phyloP scores from a whole-genome alignment of 2,329 filamentous ascomycete genomes.

The Penicillium sp. region DNA sequence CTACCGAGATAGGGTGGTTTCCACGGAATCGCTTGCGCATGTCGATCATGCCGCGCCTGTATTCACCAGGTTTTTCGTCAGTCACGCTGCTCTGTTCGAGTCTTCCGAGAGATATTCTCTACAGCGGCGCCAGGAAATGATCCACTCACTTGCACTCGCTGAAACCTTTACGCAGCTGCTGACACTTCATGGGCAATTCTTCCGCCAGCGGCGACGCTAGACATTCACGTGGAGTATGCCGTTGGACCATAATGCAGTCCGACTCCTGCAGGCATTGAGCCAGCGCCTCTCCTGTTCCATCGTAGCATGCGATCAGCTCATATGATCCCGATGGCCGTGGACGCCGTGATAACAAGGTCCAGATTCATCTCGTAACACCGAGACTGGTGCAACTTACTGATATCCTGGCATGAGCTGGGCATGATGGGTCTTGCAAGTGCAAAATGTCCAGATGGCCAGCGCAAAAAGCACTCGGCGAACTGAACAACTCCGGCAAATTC shows the following conservation, averaged over 20 bases:
- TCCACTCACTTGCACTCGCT: conserved; percentile 76
- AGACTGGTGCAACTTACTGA: conserved; percentile 64
- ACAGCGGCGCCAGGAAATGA: background rate
- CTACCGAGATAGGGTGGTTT: conserved; percentile 78
- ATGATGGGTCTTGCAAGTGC: conserved; percentile 53
- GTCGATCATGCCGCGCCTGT: conserved; percentile 81
- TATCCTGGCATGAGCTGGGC: conserved; percentile 96
- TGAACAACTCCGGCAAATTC: conserved; percentile 16
- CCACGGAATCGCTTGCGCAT: conserved; percentile 98
- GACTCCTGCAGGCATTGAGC: conserved; percentile 94
- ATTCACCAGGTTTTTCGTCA: conserved; percentile 1
- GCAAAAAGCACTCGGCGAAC: background rate
- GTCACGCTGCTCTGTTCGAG: background rate
- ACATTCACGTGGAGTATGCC: conserved; percentile 84
- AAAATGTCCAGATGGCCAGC: conserved; percentile 4
- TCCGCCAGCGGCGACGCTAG: conserved; percentile 79
- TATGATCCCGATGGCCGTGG: conserved; percentile 1
- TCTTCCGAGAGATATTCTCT: background rate
- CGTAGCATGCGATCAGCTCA: conserved; percentile 20
- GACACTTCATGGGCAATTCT: conserved; percentile 81
- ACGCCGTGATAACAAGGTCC: background rate
- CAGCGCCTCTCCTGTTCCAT: conserved; percentile 74
- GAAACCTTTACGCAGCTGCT: conserved; percentile 89
- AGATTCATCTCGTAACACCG: background rate
- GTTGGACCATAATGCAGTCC: conserved; percentile 92